Percentiles rank a stretch among this genome's conserved stretches.
These are phyloP conservation scores for Helianthus tuberosus DNA, from an alignment of 129 eudicot genomes.

Conservation along the genomic window DNA sequence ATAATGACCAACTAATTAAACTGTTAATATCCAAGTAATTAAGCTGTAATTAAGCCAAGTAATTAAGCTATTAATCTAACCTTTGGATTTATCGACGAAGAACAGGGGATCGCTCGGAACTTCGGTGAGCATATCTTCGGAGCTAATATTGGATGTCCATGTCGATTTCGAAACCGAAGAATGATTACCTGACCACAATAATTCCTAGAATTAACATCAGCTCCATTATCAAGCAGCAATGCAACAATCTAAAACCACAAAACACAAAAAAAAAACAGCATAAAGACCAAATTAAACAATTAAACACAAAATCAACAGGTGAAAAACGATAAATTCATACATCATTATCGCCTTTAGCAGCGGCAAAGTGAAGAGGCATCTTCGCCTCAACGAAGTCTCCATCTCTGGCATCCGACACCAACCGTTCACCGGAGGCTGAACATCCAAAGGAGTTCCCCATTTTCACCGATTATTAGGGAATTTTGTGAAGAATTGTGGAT, in stretches of 20 bases:
- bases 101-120: too few relatives aligned
- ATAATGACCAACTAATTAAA: too few relatives aligned
- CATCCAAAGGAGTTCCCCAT: slow-evolving; percentile 99
- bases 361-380: slow-evolving; percentile 96
- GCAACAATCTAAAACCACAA: slow-evolving; percentile 82
- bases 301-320: background rate
- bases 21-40: too few relatives aligned
- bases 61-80: too few relatives aligned
- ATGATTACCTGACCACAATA: too few relatives aligned
- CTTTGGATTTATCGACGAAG: too few relatives aligned
- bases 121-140: too few relatives aligned
- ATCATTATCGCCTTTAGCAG: slow-evolving; percentile 97
- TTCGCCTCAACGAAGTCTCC: slow-evolving; percentile 93
- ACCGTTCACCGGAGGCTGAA: slow-evolving; percentile 95
- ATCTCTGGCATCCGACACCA: slow-evolving; percentile 98
- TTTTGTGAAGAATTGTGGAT: background rate
- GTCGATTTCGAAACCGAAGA: too few relatives aligned
- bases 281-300: background rate
- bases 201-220: too few relatives aligned
- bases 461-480: background rate
- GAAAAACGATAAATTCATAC: slow-evolving; percentile 27
- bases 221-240: slow-evolving; percentile 70
- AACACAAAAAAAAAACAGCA: background rate
- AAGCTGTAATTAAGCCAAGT: too few relatives aligned
- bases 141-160: too few relatives aligned